These are phyloP conservation scores for Raffaelea deltoideospora DNA, from an alignment of 2,329 filamentous ascomycete genomes.

Conservation along the genomic window DNA sequence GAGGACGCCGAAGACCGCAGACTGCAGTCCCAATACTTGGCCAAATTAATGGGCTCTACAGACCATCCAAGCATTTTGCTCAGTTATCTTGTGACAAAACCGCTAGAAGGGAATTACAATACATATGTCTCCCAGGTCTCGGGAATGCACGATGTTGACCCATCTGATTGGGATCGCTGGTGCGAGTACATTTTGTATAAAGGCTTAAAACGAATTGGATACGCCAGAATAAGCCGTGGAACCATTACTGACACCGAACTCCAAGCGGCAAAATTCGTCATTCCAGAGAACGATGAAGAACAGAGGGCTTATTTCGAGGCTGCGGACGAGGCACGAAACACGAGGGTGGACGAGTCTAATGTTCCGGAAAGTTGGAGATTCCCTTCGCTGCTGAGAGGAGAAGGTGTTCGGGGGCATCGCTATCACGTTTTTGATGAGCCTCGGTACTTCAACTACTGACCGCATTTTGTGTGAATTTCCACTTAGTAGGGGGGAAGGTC, in stretches of 20 bases:
- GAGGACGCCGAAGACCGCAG: conserved; percentile 87
- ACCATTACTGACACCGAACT: conserved; percentile 96
- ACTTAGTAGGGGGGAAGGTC: too few species aligned
- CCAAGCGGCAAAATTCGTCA: conserved; percentile 87
- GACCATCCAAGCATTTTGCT: conserved; percentile 71
- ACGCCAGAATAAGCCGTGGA: conserved; percentile 73
- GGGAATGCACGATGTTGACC: conserved; percentile 92
- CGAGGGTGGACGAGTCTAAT: conserved; percentile 50
- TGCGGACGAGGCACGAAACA: conserved; percentile 38
- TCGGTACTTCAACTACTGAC: conserved; percentile 44
- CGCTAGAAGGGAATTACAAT: conserved; percentile 88
- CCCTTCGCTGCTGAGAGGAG: conserved; percentile 66
- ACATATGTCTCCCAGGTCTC: conserved; percentile 76
- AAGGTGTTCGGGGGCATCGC: conserved; percentile 74
- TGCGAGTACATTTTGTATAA: conserved; percentile 99
- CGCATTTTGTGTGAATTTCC: too few species aligned
- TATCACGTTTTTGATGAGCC: conserved; percentile 96
- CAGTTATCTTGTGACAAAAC: conserved; percentile 84
- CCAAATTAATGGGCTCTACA: conserved; percentile 74
- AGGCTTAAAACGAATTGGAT: conserved; percentile 68
- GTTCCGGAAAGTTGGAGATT: conserved; percentile 69
- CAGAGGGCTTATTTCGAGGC: conserved; percentile 35
- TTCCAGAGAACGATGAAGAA: conserved; percentile 42
- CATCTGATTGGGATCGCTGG: conserved; percentile 90
- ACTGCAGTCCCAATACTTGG: conserved; percentile 72